Conservation (phyloP, 257 asterid species). For the Solanum ossicruentum region DNA sequence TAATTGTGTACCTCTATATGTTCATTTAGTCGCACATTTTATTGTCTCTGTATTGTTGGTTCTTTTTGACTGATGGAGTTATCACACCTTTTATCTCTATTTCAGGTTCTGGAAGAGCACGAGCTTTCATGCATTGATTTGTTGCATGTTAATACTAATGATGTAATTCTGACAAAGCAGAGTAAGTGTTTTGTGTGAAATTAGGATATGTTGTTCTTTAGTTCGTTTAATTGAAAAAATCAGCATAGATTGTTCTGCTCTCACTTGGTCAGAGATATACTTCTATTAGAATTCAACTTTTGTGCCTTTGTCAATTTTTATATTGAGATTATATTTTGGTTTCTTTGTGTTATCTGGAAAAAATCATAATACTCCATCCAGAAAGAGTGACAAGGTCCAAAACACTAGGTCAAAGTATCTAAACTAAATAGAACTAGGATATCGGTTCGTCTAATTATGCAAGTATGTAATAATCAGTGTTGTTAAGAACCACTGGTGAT, state of each 20-base stretch:
- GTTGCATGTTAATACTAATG: constrained; percentile 66
- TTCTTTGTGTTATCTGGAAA: background rate
- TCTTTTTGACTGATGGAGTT: background rate
- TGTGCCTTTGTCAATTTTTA: background rate
- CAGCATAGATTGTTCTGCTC: background rate
- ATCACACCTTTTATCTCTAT: constrained; percentile 5
- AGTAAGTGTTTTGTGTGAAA: constrained; percentile 38
- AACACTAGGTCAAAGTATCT: background rate
- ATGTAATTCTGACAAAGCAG: constrained; percentile 66
- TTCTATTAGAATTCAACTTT: background rate
- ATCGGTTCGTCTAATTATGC: background rate
- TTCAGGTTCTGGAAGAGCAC: constrained; percentile 91
- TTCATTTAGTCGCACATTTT: background rate
- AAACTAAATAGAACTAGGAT: background rate
- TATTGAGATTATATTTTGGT: background rate
- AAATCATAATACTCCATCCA: background rate
- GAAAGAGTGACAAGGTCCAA: background rate
- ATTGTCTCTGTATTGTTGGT: background rate
- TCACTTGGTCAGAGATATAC: background rate
- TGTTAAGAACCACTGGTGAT: background rate
- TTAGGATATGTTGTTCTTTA: background rate
- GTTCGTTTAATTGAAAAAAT: background rate
- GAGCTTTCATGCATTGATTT: constrained; percentile 65
- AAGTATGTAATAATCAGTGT: background rate
- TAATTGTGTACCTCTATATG: background rate